phyloP scores from a whole-genome alignment of 345 rosid species.

The Gossypium anomalum region DNA sequence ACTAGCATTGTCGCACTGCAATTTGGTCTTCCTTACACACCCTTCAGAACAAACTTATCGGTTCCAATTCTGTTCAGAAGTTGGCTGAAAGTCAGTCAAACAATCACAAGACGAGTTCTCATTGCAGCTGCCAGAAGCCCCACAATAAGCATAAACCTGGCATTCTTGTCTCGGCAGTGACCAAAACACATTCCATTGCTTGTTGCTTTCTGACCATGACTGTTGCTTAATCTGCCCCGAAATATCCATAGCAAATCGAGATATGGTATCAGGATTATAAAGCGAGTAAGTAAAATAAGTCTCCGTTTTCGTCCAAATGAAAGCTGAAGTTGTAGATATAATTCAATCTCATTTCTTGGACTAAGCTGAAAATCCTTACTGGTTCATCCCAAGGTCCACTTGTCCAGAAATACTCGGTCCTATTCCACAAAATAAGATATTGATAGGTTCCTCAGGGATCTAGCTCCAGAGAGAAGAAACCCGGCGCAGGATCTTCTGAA shows the following conservation, averaged over 20 bases:
- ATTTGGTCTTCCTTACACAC: conserved; percentile 42
- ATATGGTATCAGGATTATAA: conserved; percentile 14
- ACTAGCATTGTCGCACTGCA: conserved; percentile 38
- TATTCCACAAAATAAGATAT: conserved; percentile 46
- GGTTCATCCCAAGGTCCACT: conserved; percentile 64
- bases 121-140: conserved; percentile 59
- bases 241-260: conserved; percentile 43
- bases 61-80: conserved; percentile 32
- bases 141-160: conserved; percentile 63
- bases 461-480: conserved; percentile 63
- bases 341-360: conserved; percentile 65
- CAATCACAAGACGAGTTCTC: conserved; percentile 46
- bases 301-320: conserved; percentile 35
- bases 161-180: conserved; percentile 59
- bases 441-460: conserved; percentile 41
- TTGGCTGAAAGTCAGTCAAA: conserved; percentile 41
- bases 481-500: conserved; percentile 56
- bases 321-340: conserved; percentile 41
- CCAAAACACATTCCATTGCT: conserved; percentile 53
- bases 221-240: conserved; percentile 58
- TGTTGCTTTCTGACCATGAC: conserved; percentile 30
- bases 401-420: conserved; percentile 40
- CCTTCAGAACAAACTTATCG: conserved; percentile 50
- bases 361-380: conserved; percentile 29
- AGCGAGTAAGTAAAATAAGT: conserved; percentile 52